Conservation (phyloP, 2,329 filamentous ascomycete genomes). For the Chalaropsis ovoidea region DNA sequence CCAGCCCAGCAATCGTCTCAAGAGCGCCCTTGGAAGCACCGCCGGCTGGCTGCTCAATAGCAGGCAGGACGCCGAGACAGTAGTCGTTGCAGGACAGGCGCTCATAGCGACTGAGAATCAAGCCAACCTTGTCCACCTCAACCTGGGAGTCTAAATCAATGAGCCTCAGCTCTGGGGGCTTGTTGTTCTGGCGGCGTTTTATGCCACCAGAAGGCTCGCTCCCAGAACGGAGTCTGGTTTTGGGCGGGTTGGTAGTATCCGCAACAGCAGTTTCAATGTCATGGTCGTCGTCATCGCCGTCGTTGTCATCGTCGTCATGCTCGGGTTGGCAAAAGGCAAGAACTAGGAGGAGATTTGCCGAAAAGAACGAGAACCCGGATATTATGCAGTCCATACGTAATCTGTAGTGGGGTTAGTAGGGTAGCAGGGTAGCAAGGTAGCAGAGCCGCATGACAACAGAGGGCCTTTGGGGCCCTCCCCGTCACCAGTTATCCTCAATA, state of each 20-base stretch:
- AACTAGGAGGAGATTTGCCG: constrained; percentile 77
- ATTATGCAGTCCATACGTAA: constrained; percentile 96
- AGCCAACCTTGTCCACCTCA: constrained; percentile 74
- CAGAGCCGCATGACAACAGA: too few species aligned
- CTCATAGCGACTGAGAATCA: constrained; percentile 80
- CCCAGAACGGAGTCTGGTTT: constrained; percentile 34
- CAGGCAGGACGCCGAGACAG: constrained; percentile 73
- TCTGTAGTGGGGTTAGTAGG: constrained; percentile 37
- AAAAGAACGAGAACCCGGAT: constrained; percentile 94
- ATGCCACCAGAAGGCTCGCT: constrained; percentile 56
- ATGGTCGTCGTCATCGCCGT: constrained; percentile 23
- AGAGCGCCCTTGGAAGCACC: constrained; percentile 55
- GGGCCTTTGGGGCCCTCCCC: neutral
- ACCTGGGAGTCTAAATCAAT: constrained; percentile 82
- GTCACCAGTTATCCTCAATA: constrained; percentile 27
- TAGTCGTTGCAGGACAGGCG: constrained; percentile 82
- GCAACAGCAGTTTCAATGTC: constrained; percentile 23
- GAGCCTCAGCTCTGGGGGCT: constrained; percentile 78
- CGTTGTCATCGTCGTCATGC: constrained; percentile 47
- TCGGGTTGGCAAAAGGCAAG: constrained; percentile 80
- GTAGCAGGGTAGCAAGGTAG: too few species aligned
- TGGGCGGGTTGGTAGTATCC: neutral
- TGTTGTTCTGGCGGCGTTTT: constrained; percentile 63
- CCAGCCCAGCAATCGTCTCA: constrained; percentile 62
- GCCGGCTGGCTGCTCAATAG: constrained; percentile 41